A percentile compares a stretch with the other conserved stretches of the same genome.
Evolutionary conservation across 257 asterid genomes (phyloP).

Genomic region (Solanum tarapatanum): DNA sequence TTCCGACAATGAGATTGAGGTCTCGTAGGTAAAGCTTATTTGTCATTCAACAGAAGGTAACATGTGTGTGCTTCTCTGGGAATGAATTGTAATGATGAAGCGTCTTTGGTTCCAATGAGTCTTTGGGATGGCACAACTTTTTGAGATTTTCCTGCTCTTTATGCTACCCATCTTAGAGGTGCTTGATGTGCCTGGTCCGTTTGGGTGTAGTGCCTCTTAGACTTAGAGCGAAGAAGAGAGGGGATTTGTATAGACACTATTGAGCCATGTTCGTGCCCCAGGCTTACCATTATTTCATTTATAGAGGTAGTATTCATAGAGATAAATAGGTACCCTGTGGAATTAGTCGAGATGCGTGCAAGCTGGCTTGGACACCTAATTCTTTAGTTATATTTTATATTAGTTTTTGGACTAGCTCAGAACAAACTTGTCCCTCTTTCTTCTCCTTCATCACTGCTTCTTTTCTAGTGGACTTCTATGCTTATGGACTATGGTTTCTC

Average conservation of each 20-base stretch:
- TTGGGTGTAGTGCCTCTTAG: neutral
- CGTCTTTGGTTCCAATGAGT: neutral
- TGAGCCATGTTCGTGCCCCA: neutral
- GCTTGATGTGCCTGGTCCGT: neutral
- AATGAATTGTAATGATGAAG: neutral
- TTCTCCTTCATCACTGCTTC: neutral
- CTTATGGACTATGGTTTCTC: neutral
- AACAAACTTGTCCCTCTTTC: neutral
- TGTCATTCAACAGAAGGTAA: neutral
- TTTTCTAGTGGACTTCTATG: neutral
- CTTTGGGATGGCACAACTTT: neutral
- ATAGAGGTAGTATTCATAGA: neutral
- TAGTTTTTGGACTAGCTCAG: neutral
- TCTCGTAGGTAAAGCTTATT: neutral
- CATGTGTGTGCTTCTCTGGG: neutral
- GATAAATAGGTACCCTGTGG: neutral
- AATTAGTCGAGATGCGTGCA: neutral
- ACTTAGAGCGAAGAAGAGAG: neutral
- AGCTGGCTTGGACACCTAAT: neutral
- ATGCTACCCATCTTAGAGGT: neutral
- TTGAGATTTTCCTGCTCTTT: neutral
- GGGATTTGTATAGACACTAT: neutral
- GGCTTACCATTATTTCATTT: neutral
- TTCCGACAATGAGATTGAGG: neutral
- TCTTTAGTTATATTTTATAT: neutral